phyloP scores from a whole-genome alignment of 176 grass and related monocot genomes.

The Oryza rufipogon region DNA sequence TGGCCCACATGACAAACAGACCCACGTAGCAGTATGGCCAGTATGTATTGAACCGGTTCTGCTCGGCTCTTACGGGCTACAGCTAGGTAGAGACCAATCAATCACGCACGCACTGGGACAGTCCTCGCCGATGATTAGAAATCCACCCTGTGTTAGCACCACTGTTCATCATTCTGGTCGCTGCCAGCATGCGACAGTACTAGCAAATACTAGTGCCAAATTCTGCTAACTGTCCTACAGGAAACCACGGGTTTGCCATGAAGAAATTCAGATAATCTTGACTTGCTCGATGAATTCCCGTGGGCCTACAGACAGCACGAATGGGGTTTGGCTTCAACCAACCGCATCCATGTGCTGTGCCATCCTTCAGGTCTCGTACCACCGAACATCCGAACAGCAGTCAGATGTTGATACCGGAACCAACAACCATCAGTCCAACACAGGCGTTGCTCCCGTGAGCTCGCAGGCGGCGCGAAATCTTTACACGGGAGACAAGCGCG shows the following conservation, averaged over 20 bases:
- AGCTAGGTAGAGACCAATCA: neutral
- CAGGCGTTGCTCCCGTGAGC: neutral
- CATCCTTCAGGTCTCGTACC: neutral
- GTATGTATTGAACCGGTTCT: neutral
- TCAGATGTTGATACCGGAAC: neutral
- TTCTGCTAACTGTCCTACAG: neutral
- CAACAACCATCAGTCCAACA: neutral
- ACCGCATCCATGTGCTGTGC: neutral
- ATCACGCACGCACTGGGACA: neutral
- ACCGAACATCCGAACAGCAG: neutral
- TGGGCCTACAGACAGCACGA: neutral
- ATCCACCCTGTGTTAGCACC: neutral
- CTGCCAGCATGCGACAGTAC: neutral
- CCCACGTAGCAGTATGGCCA: neutral
- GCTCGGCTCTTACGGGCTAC: no score
- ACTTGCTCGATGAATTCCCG: neutral
- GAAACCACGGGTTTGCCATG: neutral
- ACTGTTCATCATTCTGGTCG: neutral
- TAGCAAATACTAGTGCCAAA: neutral
- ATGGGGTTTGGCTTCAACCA: neutral
- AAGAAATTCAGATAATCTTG: neutral
- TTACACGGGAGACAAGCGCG: neutral
- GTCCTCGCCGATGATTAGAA: conserved; percentile 8
- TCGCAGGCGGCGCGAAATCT: neutral
- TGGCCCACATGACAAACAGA: neutral